Percentiles rank a stretch among this genome's conserved stretches.
Conservation (phyloP, 345 rosid genomes). For the Conringia planisiliqua region DNA sequence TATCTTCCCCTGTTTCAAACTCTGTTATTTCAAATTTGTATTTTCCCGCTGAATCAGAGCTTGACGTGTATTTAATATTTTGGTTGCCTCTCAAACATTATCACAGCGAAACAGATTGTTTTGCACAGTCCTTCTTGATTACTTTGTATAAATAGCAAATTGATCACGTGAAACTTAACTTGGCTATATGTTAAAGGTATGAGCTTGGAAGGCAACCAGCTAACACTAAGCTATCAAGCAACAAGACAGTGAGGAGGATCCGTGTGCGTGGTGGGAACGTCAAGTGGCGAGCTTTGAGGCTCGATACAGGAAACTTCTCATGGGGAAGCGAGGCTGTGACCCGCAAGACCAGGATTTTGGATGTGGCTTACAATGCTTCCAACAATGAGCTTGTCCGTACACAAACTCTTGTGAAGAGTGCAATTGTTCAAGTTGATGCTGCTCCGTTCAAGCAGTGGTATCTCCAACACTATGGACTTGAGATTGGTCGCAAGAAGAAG, state of each 20-base stretch:
- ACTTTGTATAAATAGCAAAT: neutral
- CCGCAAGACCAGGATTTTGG: neutral
- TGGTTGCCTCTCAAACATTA: neutral
- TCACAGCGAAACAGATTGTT: too few relatives aligned
- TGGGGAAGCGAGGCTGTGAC: neutral
- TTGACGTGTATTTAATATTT: neutral
- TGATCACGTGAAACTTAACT: neutral
- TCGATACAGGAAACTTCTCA: conserved; percentile 1
- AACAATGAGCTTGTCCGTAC: conserved; percentile 19
- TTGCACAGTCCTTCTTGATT: neutral
- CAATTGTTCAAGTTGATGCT: neutral
- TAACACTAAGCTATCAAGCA: conserved; percentile 12
- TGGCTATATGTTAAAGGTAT: neutral
- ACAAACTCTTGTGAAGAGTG: neutral
- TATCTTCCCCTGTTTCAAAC: neutral
- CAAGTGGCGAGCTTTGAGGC: conserved; percentile 17
- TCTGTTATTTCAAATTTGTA: neutral
- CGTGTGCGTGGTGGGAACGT: conserved; percentile 18
- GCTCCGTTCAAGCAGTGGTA: neutral
- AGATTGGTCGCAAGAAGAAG: neutral
- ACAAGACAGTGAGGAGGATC: conserved; percentile 23
- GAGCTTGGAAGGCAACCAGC: conserved; percentile 20
- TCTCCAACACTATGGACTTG: neutral
- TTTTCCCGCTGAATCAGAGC: neutral
- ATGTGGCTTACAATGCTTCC: neutral